These are phyloP conservation scores for Alopecurus myosuroides DNA, from an alignment of 176 grass and related monocot genomes.

Conservation along the genomic window DNA sequence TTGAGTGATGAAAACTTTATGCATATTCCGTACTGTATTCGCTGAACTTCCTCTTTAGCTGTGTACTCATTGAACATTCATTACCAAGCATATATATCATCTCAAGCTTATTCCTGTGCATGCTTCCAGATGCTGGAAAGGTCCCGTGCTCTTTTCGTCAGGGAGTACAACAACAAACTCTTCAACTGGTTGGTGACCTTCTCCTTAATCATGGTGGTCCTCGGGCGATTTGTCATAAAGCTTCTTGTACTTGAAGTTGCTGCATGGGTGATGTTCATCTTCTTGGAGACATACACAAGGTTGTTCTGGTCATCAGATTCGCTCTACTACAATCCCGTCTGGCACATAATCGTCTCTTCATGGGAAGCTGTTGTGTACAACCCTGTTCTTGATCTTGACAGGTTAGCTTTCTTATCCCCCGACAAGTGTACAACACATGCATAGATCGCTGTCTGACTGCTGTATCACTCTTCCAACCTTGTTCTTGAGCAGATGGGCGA, in stretches of 20 bases:
- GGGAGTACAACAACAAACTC: constrained; percentile 87
- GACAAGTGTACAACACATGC: neutral
- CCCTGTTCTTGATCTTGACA: constrained; percentile 86
- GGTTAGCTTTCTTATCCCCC: constrained; percentile 31
- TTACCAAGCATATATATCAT: neutral
- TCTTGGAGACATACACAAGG: constrained; percentile 82
- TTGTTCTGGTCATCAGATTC: constrained; percentile 90
- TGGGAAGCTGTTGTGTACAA: constrained; percentile 93
- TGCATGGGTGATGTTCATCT: constrained; percentile 89
- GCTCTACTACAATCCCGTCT: constrained; percentile 79
- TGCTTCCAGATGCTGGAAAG: constrained; percentile 67
- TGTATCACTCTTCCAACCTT: neutral
- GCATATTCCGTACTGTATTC: neutral
- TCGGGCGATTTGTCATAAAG: constrained; percentile 76
- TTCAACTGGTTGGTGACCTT: constrained; percentile 87
- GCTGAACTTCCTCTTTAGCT: neutral
- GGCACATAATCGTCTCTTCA: constrained; percentile 66
- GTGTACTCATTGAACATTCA: neutral
- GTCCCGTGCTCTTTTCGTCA: constrained; percentile 71
- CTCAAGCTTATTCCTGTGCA: neutral
- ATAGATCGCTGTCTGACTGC: neutral
- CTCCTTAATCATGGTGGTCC: constrained; percentile 70
- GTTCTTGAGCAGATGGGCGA: constrained; percentile 66
- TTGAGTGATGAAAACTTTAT: neutral
- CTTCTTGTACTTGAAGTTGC: constrained; percentile 70